A percentile compares a stretch with the other conserved stretches of the same genome.
Conservation (phyloP, 2,329 filamentous ascomycete species). For the Xylariaceae sp. region DNA sequence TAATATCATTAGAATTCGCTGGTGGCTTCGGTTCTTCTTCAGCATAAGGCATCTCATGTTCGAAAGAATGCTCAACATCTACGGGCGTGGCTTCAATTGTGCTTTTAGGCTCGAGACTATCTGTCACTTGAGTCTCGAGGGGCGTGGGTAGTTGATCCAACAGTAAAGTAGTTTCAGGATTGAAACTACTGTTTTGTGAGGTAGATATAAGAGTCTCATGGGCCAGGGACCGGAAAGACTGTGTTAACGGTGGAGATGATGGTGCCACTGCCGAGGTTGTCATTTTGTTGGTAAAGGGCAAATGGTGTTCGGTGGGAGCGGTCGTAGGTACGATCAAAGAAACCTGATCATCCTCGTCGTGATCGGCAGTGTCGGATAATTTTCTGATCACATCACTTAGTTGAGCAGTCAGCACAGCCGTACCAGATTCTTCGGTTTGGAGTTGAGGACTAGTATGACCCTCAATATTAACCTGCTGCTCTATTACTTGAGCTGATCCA, state of each 20-base stretch:
- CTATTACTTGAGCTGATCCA: background rate
- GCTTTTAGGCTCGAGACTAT: conserved; percentile 1
- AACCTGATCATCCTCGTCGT: conserved; percentile 8
- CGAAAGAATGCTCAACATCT: conserved; percentile 14
- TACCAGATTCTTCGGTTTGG: background rate
- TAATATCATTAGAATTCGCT: no score
- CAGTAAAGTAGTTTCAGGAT: conserved; percentile 4
- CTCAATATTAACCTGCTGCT: conserved; percentile 9
- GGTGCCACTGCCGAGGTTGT: conserved; percentile 32
- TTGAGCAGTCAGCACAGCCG: no score
- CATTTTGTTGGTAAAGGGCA: background rate
- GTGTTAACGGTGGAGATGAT: conserved; percentile 25
- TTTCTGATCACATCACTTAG: no score
- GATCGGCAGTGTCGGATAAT: background rate
- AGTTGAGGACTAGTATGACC: conserved; percentile 1
- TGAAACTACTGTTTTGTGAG: conserved; percentile 9
- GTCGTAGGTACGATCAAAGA: conserved; percentile 11
- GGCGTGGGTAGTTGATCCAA: conserved; percentile 24
- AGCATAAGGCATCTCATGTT: conserved; percentile 4
- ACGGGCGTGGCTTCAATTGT: conserved; percentile 3
- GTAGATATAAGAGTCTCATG: conserved; percentile 1
- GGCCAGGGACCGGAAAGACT: conserved; percentile 18
- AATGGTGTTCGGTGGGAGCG: conserved; percentile 20
- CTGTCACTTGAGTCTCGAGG: conserved; percentile 20
- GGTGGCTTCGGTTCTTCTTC: no score